Percentiles rank a stretch among this genome's conserved stretches.
Evolutionary conservation across 1,139 yeast species (phyloP).

Genomic region (Saccharomyces hybrid): DNA sequence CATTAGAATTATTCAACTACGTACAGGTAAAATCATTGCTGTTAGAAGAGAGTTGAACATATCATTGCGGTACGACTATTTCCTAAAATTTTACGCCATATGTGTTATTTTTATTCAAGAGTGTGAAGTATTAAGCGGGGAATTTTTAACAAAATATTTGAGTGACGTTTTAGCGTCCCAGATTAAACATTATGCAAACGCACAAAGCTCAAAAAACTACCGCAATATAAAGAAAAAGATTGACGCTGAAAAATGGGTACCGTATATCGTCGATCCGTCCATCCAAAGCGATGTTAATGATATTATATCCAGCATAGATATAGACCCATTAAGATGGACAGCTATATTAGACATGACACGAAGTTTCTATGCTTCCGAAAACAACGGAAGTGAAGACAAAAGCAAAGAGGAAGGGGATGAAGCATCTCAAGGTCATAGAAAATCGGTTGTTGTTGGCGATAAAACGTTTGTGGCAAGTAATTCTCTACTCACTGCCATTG

Average conservation of each 20-base stretch:
- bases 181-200: slow-evolving; percentile 49
- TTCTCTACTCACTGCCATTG: slow-evolving; percentile 28
- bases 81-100: slow-evolving; percentile 59
- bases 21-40: slow-evolving; percentile 70
- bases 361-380: slow-evolving; percentile 5
- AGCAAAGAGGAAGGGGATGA: not conserved
- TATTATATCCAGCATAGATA: slow-evolving; percentile 45
- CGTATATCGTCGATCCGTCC: slow-evolving; percentile 43
- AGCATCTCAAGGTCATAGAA: slow-evolving; percentile 29
- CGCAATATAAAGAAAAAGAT: slow-evolving; percentile 40
- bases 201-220: slow-evolving; percentile 49
- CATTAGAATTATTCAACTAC: slow-evolving; percentile 63
- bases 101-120: slow-evolving; percentile 67
- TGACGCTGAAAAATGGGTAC: slow-evolving; percentile 77
- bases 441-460: slow-evolving; percentile 37
- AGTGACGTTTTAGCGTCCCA: slow-evolving; percentile 65
- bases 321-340: slow-evolving; percentile 48
- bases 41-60: slow-evolving; percentile 72
- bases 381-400: slow-evolving; percentile 4
- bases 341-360: slow-evolving; percentile 32
- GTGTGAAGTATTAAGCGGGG: slow-evolving; percentile 80
- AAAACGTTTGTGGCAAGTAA: slow-evolving; percentile 38
- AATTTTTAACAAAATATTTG: slow-evolving; percentile 52
- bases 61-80: slow-evolving; percentile 45
- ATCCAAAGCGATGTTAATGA: slow-evolving; percentile 51